Base-by-base conservation (phyloP, 2,329 filamentous ascomycete genomes). In the Thermoascus crustaceus region DNA sequence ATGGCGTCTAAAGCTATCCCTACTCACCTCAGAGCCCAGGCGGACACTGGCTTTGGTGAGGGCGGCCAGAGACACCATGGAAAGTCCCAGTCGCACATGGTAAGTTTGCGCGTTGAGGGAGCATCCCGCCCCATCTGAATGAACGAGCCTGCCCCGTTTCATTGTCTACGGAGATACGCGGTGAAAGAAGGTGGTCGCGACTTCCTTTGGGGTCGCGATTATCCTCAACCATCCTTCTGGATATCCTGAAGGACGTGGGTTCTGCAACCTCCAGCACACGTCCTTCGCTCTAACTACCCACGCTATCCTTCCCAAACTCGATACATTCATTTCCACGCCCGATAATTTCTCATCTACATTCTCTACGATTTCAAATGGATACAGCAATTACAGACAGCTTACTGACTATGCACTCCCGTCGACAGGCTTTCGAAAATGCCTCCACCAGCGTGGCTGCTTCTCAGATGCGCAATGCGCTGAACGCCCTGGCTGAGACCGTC, bases 391-490 rank as follows among this genome's bases (percentile, higher is more conserved):
- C 10, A 20, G 30, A 32, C 1, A 32, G 7, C 7, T 21, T 32
- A 11, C 34, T 37, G 24, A 35, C 25, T 11, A 9, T 8, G 25
- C 4, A 19, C 13, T 19, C 17, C 17, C 4, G 10, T 10, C 10
- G 7, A 31, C 64, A 96, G 91, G 91, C 91, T 44, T 98, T 98
- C 64, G 91, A 98, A 70, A 96, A 96, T 78, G 94, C 91, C 52
- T 95, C 89, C 38, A 98, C 91, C 58, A 95, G 86, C 55, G 89
- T 98, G 48, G 91, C 91, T 44, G 91, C 91, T 38, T 93, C 88
- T 42, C 91, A 98, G 73, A 98, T 98, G 91, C 86, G 91, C 67
- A 98, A 98, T 76, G 76, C 86, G 43, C 75, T 98, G 62, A 96
- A 94, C 63, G 80, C 82, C 64, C 82, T 98, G 45, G 76, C 85